Evolutionary conservation across 2,329 filamentous ascomycete species (phyloP).

Genomic region (Penicillium sp.): DNA sequence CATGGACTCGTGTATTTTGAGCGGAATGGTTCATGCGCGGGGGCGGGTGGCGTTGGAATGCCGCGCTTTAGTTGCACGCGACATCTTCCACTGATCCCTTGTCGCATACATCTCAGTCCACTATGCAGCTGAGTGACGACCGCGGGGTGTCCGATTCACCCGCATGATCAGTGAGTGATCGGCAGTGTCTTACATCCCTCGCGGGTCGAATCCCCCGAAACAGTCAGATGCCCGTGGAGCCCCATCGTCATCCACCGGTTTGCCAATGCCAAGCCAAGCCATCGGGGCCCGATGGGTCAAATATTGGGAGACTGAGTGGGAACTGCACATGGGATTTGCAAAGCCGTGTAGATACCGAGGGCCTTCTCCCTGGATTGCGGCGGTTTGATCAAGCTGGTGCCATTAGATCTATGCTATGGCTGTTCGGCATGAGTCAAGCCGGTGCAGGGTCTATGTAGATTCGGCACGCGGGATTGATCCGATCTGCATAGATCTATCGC

Average conservation of each 20-base stretch:
- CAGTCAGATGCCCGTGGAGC: slow-evolving; percentile 6
- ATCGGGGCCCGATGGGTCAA: not conserved
- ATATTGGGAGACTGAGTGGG: not conserved
- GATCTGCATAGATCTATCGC: not conserved
- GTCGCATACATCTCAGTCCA: not conserved
- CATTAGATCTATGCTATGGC: not conserved
- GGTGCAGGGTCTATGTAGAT: not conserved
- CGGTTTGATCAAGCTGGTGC: not conserved
- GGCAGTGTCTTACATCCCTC: not conserved
- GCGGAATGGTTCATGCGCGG: not conserved
- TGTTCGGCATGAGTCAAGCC: not conserved
- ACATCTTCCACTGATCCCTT: not conserved
- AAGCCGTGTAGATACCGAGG: not conserved
- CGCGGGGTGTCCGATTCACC: not conserved
- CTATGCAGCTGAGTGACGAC: not conserved
- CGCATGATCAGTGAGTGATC: not conserved
- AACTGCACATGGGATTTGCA: not conserved
- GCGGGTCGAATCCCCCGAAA: slow-evolving; percentile 3
- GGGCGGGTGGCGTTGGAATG: not conserved
- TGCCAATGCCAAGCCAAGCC: slow-evolving; percentile 5
- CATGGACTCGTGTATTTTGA: not conserved
- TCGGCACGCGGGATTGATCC: not conserved
- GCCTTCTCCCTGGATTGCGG: not conserved
- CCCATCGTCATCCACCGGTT: slow-evolving; percentile 7
- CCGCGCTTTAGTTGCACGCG: not conserved